Conservation (phyloP, 2,329 filamentous ascomycete genomes). For the Diplodia scrobiculata region DNA sequence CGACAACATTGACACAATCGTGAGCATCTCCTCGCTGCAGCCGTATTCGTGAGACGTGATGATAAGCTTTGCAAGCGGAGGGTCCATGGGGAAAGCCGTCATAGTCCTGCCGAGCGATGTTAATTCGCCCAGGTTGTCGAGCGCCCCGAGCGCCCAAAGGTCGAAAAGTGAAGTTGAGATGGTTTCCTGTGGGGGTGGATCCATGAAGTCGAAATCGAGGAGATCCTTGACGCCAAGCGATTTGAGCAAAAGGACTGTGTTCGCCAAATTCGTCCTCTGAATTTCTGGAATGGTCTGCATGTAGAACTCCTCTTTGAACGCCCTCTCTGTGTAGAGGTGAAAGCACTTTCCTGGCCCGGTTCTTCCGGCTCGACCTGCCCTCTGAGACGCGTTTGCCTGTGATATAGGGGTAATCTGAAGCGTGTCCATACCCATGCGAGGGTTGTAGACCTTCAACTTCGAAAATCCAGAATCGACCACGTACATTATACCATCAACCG, state of each 20-base stretch:
- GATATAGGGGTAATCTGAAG: slow-evolving; percentile 97
- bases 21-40: slow-evolving; percentile 97
- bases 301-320: slow-evolving; percentile 94
- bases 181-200: slow-evolving; percentile 94
- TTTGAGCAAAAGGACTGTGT: slow-evolving; percentile 91
- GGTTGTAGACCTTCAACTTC: slow-evolving; percentile 98
- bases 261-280: slow-evolving; percentile 91
- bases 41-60: slow-evolving; percentile 88
- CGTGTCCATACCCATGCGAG: slow-evolving; percentile 98
- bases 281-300: slow-evolving; percentile 97
- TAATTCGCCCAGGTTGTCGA: slow-evolving; percentile 91
- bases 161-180: slow-evolving; percentile 98
- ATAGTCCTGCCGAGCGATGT: slow-evolving; percentile 86
- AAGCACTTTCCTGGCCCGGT: slow-evolving; percentile 96
- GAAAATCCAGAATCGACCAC: slow-evolving; percentile 96
- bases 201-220: slow-evolving; percentile 98
- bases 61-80: slow-evolving; percentile 88
- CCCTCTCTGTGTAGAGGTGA: slow-evolving; percentile 88
- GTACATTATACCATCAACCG: slow-evolving; percentile 98
- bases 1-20: slow-evolving; percentile 96
- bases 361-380: slow-evolving; percentile 88
- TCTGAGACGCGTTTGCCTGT: slow-evolving; percentile 91
- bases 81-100: slow-evolving; percentile 98
- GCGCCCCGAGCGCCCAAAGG: slow-evolving; percentile 89
- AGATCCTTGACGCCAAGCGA: slow-evolving; percentile 92